phyloP scores from a whole-genome alignment of 2,329 filamentous ascomycete species.

The Orbilia javanica region DNA sequence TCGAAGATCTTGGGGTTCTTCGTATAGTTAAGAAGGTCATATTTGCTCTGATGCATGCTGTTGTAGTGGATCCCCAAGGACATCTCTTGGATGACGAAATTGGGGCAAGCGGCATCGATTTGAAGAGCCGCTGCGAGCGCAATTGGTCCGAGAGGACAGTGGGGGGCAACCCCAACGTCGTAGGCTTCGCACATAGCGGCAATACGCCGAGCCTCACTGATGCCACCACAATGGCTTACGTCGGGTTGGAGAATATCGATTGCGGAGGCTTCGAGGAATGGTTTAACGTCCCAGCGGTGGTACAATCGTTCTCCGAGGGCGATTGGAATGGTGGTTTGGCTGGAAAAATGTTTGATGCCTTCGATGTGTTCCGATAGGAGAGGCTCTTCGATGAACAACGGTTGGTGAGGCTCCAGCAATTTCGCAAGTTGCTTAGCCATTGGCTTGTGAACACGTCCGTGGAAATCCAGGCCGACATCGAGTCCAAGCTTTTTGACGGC shows the following conservation, averaged over 20 bases:
- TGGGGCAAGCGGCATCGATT: slow-evolving; percentile 73
- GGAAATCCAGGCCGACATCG: slow-evolving; percentile 81
- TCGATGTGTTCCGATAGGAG: slow-evolving; percentile 77
- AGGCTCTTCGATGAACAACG: slow-evolving; percentile 82
- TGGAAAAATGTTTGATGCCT: slow-evolving; percentile 73
- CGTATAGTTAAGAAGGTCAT: slow-evolving; percentile 76
- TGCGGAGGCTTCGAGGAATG: slow-evolving; percentile 76
- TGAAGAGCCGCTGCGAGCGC: slow-evolving; percentile 79
- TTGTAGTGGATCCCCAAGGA: slow-evolving; percentile 85
- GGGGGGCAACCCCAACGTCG: slow-evolving; percentile 75
- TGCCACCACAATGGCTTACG: slow-evolving; percentile 78
- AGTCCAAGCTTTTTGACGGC: slow-evolving; percentile 77
- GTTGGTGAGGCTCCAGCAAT: slow-evolving; percentile 75
- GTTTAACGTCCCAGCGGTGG: slow-evolving; percentile 79
- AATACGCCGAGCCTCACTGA: slow-evolving; percentile 78
- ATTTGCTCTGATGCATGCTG: slow-evolving; percentile 69
- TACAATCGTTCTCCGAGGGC: slow-evolving; percentile 80
- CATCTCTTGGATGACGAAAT: slow-evolving; percentile 83
- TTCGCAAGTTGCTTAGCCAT: slow-evolving; percentile 83
- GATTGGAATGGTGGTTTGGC: slow-evolving; percentile 74
- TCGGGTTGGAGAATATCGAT: slow-evolving; percentile 82
- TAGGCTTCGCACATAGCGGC: slow-evolving; percentile 79
- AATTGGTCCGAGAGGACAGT: slow-evolving; percentile 80
- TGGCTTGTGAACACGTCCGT: slow-evolving; percentile 81
- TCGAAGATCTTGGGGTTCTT: slow-evolving; percentile 75